Conservation (phyloP, 2,329 filamentous ascomycete species). For the Ceratocystis cacaofunesta region DNA sequence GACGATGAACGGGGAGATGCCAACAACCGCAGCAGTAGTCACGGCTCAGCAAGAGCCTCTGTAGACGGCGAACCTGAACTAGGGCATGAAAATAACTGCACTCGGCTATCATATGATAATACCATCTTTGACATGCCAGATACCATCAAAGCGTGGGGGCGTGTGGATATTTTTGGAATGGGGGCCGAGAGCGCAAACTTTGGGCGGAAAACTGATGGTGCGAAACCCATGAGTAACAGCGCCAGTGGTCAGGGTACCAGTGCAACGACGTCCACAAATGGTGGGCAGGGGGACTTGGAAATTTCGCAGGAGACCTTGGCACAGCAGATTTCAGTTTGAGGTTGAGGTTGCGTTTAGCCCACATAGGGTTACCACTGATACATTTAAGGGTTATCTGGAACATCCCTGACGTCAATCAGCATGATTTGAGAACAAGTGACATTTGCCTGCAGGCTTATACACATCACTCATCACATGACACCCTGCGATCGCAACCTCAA, state of each 20-base stretch:
- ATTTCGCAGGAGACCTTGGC: neutral
- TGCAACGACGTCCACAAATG: neutral
- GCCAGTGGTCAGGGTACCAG: neutral
- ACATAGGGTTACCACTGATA: neutral
- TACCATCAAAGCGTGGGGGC: conserved; percentile 9
- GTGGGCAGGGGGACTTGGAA: neutral
- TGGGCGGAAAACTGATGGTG: conserved; percentile 11
- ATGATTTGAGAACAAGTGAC: neutral
- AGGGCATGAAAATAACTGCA: conserved; percentile 15
- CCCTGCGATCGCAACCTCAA: too few relatives aligned
- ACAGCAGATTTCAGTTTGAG: neutral
- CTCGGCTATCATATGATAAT: conserved; percentile 27
- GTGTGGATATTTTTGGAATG: conserved; percentile 14
- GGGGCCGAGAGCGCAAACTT: conserved; percentile 15
- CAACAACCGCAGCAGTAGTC: conserved; percentile 15
- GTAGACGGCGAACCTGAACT: neutral
- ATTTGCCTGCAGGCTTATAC: neutral
- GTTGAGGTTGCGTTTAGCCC: neutral
- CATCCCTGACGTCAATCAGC: neutral
- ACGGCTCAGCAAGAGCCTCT: neutral
- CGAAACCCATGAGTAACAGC: neutral
- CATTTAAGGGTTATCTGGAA: neutral
- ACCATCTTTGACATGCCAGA: conserved; percentile 34
- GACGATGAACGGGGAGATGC: conserved; percentile 27
- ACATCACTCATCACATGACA: too few relatives aligned